Evolutionary conservation across 2,329 filamentous ascomycete genomes (phyloP), one percentile per base, ranked within the genome.

Genomic region (Hypoxylon sp.): DNA sequence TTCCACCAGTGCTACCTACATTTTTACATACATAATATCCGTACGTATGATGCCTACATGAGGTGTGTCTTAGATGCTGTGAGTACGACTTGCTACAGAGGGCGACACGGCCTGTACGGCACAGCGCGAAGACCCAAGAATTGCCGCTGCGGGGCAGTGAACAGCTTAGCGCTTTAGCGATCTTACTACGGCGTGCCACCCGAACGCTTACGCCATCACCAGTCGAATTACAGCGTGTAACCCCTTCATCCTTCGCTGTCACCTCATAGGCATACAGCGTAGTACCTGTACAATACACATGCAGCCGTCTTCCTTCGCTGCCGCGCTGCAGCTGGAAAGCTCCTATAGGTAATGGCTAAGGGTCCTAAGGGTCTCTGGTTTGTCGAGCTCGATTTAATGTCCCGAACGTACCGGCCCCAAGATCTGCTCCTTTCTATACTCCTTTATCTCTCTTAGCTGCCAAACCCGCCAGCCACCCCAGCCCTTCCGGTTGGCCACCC

Each of bases 331-430:
- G 17, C 31, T 35, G 17, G 35, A 20, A 40, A 23, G 35, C 38
- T 41, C 20, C 20, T 21, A 33, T 33, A 13, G 11, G 11, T 33
- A 24, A 24, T 24, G 38, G 38, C 24, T 41, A 11, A 41, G 20
- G 20, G 11, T 41, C 38, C 15, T 21, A 17, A 6, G 26, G 6
- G 6, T 29, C 26, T 29, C 26, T 11, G 10, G 29, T 33, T 5
- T n/a, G 15, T 33, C 4, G 6, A 29, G 26, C 27, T 55, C 46
- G 40, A 48, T 35, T 46, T 33, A 27, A 48, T 26, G 15, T 57
- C 51, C 58, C 58, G 54, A 61, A 46, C 58, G 31, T 50, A 58
- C 58, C 58, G 58, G 49, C 7, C 42, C 5, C 18, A 42, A 53
- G 48, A 18, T 29, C 21, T 31, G 20, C 17, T 40, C 31, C 35